Percentiles rank a stretch among this genome's conserved stretches.
These are phyloP conservation scores for Candida oleophila DNA, from an alignment of 805 yeast genomes.

Conservation along the genomic window DNA sequence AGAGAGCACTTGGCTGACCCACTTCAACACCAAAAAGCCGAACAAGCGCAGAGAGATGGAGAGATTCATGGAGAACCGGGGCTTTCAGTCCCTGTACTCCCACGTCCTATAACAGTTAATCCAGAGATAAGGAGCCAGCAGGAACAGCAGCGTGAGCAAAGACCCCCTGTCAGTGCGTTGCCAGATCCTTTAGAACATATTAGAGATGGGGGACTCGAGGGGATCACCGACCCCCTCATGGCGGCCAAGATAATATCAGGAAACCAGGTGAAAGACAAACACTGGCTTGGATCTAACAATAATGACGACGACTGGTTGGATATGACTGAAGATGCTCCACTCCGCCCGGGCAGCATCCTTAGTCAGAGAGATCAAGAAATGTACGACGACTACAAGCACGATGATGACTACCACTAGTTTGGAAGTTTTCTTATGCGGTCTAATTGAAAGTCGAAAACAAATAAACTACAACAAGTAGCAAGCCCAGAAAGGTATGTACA, in stretches of 20 bases:
- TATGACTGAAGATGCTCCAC: constrained; percentile 9
- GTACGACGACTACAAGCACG: constrained; percentile 41
- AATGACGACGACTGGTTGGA: constrained; percentile 30
- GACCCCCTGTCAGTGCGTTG: constrained; percentile 9
- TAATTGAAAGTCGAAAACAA: too few relatives aligned
- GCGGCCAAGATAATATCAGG: constrained; percentile 44
- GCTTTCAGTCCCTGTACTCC: too few relatives aligned
- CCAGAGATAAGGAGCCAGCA: too few relatives aligned
- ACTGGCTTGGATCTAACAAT: constrained; percentile 25
- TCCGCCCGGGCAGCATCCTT: constrained; percentile 3
- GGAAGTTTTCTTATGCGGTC: too few relatives aligned
- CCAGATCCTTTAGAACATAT: constrained; percentile 47
- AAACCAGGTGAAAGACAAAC: constrained; percentile 30
- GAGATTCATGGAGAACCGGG: too few relatives aligned
- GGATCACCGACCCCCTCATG: constrained; percentile 29
- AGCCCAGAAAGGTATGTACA: too few relatives aligned
- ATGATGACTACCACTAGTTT: constrained; percentile 29
- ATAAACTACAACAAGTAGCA: too few relatives aligned
- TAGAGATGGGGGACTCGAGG: constrained; percentile 36
- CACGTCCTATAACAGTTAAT: too few relatives aligned
- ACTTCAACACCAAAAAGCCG: constrained; percentile 8
- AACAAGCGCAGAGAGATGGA: neutral
- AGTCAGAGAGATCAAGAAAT: constrained; percentile 30
- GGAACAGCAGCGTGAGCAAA: too few relatives aligned
- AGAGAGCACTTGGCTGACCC: constrained; percentile 22